Evolutionary conservation across 2,329 filamentous ascomycete genomes (phyloP).

Genomic region (Xylaria sp.): DNA sequence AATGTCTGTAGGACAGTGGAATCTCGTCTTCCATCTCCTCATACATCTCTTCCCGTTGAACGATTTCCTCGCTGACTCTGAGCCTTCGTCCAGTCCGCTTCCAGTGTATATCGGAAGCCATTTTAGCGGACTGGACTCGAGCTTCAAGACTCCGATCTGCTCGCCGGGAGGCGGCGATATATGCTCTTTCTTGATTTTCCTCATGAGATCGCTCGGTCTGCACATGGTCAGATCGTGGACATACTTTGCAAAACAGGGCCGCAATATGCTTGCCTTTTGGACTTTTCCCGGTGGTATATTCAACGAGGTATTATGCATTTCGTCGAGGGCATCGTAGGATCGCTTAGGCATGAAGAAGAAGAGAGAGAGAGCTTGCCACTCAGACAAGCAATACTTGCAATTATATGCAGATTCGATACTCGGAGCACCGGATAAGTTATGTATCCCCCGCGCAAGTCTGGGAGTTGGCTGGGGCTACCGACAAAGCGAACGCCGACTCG

Average conservation of each 20-base stretch:
- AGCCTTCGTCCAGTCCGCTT: conserved; percentile 77
- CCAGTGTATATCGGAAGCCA: conserved; percentile 89
- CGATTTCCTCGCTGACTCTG: conserved; percentile 78
- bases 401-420: neutral
- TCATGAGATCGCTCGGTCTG: conserved; percentile 72
- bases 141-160: conserved; percentile 84
- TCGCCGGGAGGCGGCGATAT: conserved; percentile 83
- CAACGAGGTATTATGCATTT: conserved; percentile 28
- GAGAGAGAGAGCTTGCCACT: no score
- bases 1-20: conserved; percentile 58
- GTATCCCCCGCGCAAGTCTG: no score
- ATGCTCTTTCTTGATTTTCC: conserved; percentile 81
- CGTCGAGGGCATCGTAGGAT: conserved; percentile 31
- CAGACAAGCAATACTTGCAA: neutral
- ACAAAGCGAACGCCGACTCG: neutral
- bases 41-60: conserved; percentile 91
- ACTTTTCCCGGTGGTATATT: conserved; percentile 33
- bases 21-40: conserved; percentile 87
- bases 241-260: neutral
- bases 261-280: conserved; percentile 29
- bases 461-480: neutral
- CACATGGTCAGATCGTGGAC: conserved; percentile 18
- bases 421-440: no score
- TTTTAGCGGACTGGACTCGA: conserved; percentile 76
- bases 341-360: conserved; percentile 36